phyloP scores from a whole-genome alignment of 768 basidiomycete genomes.

The Suillus cothurnatus region DNA sequence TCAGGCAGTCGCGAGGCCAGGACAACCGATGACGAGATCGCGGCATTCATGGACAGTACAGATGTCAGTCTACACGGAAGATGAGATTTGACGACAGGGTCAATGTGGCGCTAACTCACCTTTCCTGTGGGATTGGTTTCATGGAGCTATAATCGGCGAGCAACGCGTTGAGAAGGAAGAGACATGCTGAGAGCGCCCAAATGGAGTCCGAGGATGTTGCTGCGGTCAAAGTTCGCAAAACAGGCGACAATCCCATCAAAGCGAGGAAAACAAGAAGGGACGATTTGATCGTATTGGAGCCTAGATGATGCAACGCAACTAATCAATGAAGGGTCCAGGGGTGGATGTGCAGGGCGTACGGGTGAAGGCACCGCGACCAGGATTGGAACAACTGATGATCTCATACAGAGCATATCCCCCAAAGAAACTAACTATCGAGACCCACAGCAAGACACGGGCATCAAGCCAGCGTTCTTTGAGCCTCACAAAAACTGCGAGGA shows the following conservation, averaged over 20 bases:
- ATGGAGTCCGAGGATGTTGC: slow-evolving; percentile 97
- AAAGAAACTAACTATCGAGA: slow-evolving; percentile 61
- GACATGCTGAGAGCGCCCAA: slow-evolving; percentile 87
- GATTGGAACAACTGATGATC: slow-evolving; percentile 44
- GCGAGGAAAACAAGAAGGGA: slow-evolving; percentile 86
- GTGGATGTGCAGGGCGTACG: slow-evolving; percentile 24
- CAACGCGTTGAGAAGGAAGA: slow-evolving; percentile 81
- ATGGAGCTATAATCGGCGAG: slow-evolving; percentile 79
- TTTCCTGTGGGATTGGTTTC: slow-evolving; percentile 53
- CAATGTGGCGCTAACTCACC: slow-evolving; percentile 43
- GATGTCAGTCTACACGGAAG: slow-evolving; percentile 64
- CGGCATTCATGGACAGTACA: slow-evolving; percentile 87
- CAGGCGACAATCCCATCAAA: slow-evolving; percentile 88
- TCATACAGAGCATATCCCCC: slow-evolving; percentile 67
- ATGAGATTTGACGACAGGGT: slow-evolving; percentile 24
- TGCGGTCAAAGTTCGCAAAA: slow-evolving; percentile 88
- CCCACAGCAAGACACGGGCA: slow-evolving; percentile 67
- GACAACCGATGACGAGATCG: slow-evolving; percentile 90
- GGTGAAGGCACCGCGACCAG: slow-evolving; percentile 22
- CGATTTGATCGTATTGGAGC: slow-evolving; percentile 74
- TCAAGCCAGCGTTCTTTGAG: slow-evolving; percentile 67
- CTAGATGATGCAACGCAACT: slow-evolving; percentile 39
- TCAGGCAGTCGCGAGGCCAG: slow-evolving; percentile 86
- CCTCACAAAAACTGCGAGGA: slow-evolving; percentile 77
- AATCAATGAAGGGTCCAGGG: slow-evolving; percentile 11